These are phyloP conservation scores for Ophiostoma montium DNA, from an alignment of 2,329 filamentous ascomycete genomes.

Conservation along the genomic window DNA sequence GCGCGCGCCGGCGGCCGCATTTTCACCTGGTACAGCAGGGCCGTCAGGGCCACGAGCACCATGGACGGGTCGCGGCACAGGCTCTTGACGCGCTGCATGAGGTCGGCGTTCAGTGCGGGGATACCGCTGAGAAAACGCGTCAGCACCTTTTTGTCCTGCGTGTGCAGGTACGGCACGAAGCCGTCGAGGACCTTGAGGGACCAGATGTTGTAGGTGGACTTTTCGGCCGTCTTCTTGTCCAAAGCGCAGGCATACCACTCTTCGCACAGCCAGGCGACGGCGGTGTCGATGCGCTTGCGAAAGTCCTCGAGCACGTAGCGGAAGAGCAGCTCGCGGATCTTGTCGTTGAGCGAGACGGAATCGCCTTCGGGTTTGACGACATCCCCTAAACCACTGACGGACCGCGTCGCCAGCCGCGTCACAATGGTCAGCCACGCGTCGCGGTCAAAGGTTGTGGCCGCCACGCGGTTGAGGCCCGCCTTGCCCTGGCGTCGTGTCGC, in stretches of 20 bases:
- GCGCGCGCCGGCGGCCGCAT: conserved; percentile 52
- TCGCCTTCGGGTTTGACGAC: conserved; percentile 10
- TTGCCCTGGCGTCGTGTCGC: conserved; percentile 29
- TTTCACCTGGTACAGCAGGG: conserved; percentile 52
- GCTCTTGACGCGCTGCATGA: conserved; percentile 58
- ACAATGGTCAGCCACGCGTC: conserved; percentile 88
- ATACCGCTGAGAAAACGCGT: conserved; percentile 88
- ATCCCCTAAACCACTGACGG: conserved; percentile 52
- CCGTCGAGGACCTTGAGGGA: conserved; percentile 71
- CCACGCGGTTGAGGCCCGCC: conserved; percentile 68
- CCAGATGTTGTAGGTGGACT: conserved; percentile 56
- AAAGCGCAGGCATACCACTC: conserved; percentile 70
- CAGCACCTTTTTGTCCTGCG: conserved; percentile 67
- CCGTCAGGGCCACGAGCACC: conserved; percentile 48
- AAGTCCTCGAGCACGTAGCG: conserved; percentile 87
- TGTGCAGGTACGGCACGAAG: conserved; percentile 81
- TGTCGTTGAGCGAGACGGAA: conserved; percentile 51
- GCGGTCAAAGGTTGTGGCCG: conserved; percentile 68
- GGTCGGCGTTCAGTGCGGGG: conserved; percentile 57
- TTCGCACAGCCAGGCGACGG: conserved; percentile 87
- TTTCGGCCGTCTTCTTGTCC: conserved; percentile 23
- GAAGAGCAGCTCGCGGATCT: conserved; percentile 69
- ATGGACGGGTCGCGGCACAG: conserved; percentile 54
- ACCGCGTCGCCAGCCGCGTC: conserved; percentile 69
- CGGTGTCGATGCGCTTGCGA: conserved; percentile 73